A percentile compares a stretch with the other conserved stretches of the same genome.
Evolutionary conservation across 2,329 filamentous ascomycete species (phyloP).

Genomic region (Sporothrix variecibatus): DNA sequence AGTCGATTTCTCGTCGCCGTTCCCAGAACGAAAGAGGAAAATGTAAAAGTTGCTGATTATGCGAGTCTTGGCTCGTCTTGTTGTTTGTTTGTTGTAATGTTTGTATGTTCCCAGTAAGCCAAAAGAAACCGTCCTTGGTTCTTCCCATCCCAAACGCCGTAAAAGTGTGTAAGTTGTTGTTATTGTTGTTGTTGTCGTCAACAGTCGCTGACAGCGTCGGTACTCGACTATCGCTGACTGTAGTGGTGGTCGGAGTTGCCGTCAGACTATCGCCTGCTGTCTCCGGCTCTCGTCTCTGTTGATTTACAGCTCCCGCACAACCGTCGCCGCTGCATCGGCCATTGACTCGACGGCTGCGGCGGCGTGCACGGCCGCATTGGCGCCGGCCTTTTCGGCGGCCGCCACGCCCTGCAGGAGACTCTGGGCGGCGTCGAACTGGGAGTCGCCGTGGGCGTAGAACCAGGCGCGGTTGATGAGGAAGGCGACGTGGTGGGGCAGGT

Average conservation of each 20-base stretch:
- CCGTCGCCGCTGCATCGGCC: constrained; percentile 33
- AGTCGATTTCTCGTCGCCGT: neutral
- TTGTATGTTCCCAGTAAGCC: neutral
- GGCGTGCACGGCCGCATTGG: constrained; percentile 43
- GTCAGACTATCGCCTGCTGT: neutral
- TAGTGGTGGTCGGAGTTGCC: too few relatives aligned
- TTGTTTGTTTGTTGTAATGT: neutral
- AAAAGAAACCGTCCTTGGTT: neutral
- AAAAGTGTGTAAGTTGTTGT: neutral
- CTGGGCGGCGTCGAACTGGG: constrained; percentile 46
- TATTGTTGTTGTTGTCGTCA: neutral
- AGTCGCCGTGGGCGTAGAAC: constrained; percentile 93
- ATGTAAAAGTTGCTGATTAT: neutral
- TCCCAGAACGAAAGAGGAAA: neutral
- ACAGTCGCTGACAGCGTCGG: neutral
- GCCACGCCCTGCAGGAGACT: constrained; percentile 41
- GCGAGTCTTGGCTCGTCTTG: neutral
- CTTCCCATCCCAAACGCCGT: neutral
- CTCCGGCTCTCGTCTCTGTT: neutral
- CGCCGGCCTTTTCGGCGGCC: constrained; percentile 41
- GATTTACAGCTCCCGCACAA: constrained; percentile 44
- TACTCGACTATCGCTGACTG: neutral
- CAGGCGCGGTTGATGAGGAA: constrained; percentile 82
- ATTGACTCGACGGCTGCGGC: constrained; percentile 36
- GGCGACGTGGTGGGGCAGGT: constrained; percentile 87